A percentile compares a stretch with the other conserved stretches of the same genome.
phyloP scores from a whole-genome alignment of 805 yeast species.

The Wickerhamiella shivajii region DNA sequence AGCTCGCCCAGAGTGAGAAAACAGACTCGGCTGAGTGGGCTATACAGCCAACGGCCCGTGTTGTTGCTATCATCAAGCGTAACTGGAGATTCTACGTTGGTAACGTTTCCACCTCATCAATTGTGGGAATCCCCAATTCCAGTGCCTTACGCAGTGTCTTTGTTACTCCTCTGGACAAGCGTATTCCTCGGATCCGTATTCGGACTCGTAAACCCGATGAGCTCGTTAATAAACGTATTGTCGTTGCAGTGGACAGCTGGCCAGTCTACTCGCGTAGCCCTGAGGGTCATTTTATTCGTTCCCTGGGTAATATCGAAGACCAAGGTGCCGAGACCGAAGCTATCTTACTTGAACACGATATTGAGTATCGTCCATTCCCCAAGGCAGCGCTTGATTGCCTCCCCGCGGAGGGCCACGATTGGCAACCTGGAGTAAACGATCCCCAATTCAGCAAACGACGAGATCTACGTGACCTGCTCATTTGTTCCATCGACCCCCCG shows the following conservation, averaged over 20 bases:
- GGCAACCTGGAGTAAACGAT: slow-evolving; percentile 63
- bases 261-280: slow-evolving; percentile 71
- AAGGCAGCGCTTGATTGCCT: slow-evolving; percentile 82
- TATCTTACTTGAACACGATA: slow-evolving; percentile 81
- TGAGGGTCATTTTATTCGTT: slow-evolving; percentile 85
- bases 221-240: slow-evolving; percentile 76
- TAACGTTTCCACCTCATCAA: slow-evolving; percentile 57
- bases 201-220: slow-evolving; percentile 76
- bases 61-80: slow-evolving; percentile 76
- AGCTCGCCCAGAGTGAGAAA: slow-evolving; percentile 26
- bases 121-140: slow-evolving; percentile 40
- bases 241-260: slow-evolving; percentile 90
- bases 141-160: slow-evolving; percentile 66
- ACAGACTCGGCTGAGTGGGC: slow-evolving; percentile 27
- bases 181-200: slow-evolving; percentile 75
- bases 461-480: slow-evolving; percentile 76
- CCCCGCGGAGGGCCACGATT: slow-evolving; percentile 84
- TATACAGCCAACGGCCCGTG: slow-evolving; percentile 82
- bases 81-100: slow-evolving; percentile 97
- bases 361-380: slow-evolving; percentile 90
- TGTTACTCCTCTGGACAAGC: slow-evolving; percentile 76
- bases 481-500: slow-evolving; percentile 96
- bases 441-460: slow-evolving; percentile 44
- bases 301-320: slow-evolving; percentile 79
- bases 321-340: slow-evolving; percentile 96